Base-by-base conservation (phyloP, 192 early-diverging fungal genomes). In the Phlyctochytrium planicorne region DNA sequence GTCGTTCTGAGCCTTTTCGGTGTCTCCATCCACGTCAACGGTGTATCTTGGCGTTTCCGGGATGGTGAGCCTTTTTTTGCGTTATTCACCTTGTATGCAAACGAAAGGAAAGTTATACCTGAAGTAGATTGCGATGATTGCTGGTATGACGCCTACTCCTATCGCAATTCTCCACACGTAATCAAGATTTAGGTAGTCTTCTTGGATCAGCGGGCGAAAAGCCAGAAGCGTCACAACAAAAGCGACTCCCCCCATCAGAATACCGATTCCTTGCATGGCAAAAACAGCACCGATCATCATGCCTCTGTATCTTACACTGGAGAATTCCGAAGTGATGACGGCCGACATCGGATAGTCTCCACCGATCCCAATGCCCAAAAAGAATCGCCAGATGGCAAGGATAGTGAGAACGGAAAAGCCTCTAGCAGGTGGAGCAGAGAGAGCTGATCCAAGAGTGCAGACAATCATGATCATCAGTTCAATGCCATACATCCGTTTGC, bases 331-430 rank as follows among this genome's bases (percentile, higher is more conserved):
- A 32, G 91, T 90, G 30, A 94, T 93, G 27, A 90, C 87, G 16
- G 91, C 91, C 20, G 93, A 93, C 29, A 94, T 73, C 10, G 93
- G 93, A 70, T 94, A 94, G 73, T 94, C 92, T 66, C 91, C 91
- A 62, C 93, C 93, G 66, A 93, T 82, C 68, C 93, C 93, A 37
- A 93, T 76, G 67, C 93, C 93, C 35, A 94, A 82, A 62, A 93
- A 66, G 6, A 94, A 77, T 62, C 92, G 90, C 91, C 91, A 94
- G 68, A 93, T 78, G 62, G 84, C 84, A 50, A 94, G 75, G 27
- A 91, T 84, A 66, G 84, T 73, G 30, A 87, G 78, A 30, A 89
- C 69, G 52, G 82, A 80, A 65, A 88, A 81, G 25, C 87, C 86
- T 62, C 80, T 78, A 27, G 82, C 89, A 65, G 85, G 82, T 71